A percentile compares a stretch with the other conserved stretches of the same genome.
These are phyloP conservation scores for Phanerochaete carnosa DNA, from an alignment of 768 basidiomycete species.

Conservation along the genomic window DNA sequence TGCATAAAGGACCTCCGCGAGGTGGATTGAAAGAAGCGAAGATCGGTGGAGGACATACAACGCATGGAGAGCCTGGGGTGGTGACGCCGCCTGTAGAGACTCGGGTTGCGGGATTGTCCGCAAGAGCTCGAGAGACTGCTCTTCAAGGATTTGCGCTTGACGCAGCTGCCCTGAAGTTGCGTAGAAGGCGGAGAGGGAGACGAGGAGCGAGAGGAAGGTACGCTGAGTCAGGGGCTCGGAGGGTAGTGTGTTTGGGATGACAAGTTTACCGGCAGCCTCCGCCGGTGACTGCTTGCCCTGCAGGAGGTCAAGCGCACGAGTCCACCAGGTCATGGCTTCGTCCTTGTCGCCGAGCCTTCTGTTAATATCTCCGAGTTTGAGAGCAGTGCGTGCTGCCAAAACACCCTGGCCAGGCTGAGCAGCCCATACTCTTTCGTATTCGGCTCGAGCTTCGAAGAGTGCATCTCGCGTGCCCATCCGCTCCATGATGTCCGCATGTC, in stretches of 20 bases:
- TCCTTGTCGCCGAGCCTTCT: slow-evolving; percentile 47
- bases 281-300: slow-evolving; percentile 27
- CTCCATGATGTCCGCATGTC: slow-evolving; percentile 57
- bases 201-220: slow-evolving; percentile 53
- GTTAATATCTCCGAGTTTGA: slow-evolving; percentile 67
- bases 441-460: slow-evolving; percentile 49
- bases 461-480: slow-evolving; percentile 51
- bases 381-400: slow-evolving; percentile 52
- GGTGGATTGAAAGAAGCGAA: slow-evolving; percentile 69
- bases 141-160: slow-evolving; percentile 55
- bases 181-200: slow-evolving; percentile 71
- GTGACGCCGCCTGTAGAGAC: slow-evolving; percentile 40
- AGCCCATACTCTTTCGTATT: slow-evolving; percentile 59
- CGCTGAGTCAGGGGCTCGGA: slow-evolving; percentile 63
- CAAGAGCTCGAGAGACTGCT: slow-evolving; percentile 51
- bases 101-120: slow-evolving; percentile 49
- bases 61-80: slow-evolving; percentile 59
- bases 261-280: slow-evolving; percentile 12
- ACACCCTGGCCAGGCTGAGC: slow-evolving; percentile 35
- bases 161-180: slow-evolving; percentile 54
- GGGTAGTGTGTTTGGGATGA: slow-evolving; percentile 39
- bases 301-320: slow-evolving; percentile 47
- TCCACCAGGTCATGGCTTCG: slow-evolving; percentile 69
- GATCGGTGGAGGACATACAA: slow-evolving; percentile 70
- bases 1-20: slow-evolving; percentile 68